Evolutionary conservation across 2,329 filamentous ascomycete genomes (phyloP).

Genomic region (Monosporascus sp.): DNA sequence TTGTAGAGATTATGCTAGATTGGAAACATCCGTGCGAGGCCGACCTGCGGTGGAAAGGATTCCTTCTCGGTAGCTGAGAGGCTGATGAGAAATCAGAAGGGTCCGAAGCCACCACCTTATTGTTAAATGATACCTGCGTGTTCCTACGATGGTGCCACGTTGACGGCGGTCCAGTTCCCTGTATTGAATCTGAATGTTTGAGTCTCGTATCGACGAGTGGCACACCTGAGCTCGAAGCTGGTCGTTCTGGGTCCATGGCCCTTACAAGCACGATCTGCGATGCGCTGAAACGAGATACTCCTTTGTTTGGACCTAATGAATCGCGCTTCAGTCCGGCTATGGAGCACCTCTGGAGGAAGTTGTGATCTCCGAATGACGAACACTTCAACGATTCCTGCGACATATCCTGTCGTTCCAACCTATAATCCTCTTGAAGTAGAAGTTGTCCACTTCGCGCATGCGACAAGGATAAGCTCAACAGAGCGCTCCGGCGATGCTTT

Average conservation of each 20-base stretch:
- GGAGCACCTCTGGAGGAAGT: constrained; percentile 13
- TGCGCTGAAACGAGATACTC: constrained; percentile 17
- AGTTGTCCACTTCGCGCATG: constrained; percentile 10
- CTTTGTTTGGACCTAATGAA: constrained; percentile 21
- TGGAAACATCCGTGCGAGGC: constrained; percentile 2
- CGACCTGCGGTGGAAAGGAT: not conserved
- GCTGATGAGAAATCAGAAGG: constrained; percentile 4
- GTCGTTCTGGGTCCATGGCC: constrained; percentile 11
- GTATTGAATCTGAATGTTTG: constrained; percentile 3
- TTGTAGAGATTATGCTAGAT: not conserved
- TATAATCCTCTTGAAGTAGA: constrained; percentile 18
- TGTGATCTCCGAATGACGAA: constrained; percentile 15
- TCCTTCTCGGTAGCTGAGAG: constrained; percentile 8
- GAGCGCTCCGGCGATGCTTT: constrained; percentile 18
- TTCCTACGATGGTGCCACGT: constrained; percentile 1
- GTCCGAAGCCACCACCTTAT: not conserved
- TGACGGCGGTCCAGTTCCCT: constrained; percentile 1
- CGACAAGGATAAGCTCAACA: constrained; percentile 14
- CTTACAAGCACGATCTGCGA: constrained; percentile 12
- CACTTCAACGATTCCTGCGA: constrained; percentile 7
- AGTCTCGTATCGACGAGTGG: constrained; percentile 15
- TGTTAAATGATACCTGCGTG: constrained; percentile 2
- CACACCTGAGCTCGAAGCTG: constrained; percentile 21
- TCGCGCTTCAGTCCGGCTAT: constrained; percentile 19
- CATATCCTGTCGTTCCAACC: constrained; percentile 10